A percentile compares a stretch with the other conserved stretches of the same genome.
phyloP scores from a whole-genome alignment of 192 early-diverging fungal species.

The Coemansia sp. region DNA sequence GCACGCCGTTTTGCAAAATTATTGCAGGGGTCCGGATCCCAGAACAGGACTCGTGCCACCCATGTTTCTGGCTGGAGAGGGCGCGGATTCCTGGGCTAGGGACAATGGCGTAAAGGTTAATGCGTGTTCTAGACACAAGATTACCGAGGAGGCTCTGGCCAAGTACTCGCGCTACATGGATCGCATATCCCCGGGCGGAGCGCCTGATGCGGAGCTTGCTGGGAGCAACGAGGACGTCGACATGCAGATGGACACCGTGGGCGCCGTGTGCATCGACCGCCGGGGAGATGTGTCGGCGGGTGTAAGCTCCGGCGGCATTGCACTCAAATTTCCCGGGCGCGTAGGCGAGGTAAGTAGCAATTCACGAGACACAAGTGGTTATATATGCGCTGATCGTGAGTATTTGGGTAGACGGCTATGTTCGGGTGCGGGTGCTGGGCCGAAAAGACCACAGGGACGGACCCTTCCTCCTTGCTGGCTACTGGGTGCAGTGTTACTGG shows the following conservation, averaged over 20 bases:
- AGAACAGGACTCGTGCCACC: constrained; percentile 56
- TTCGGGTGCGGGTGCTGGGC: constrained; percentile 86
- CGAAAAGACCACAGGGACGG: constrained; percentile 28
- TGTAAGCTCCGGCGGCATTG: constrained; percentile 86
- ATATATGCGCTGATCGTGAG: neutral
- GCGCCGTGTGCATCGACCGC: constrained; percentile 73
- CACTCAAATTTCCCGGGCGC: constrained; percentile 78
- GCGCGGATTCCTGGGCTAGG: constrained; percentile 54
- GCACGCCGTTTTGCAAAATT: constrained; percentile 51
- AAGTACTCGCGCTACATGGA: constrained; percentile 32
- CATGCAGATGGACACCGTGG: constrained; percentile 77
- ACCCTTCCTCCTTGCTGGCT: constrained; percentile 17
- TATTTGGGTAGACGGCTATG: constrained; percentile 66
- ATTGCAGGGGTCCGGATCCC: constrained; percentile 5
- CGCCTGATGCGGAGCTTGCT: neutral
- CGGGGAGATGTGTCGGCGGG: constrained; percentile 66
- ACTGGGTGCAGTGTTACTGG: constrained; percentile 66
- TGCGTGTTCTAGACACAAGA: constrained; percentile 13
- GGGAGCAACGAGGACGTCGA: neutral
- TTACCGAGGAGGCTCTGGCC: constrained; percentile 17
- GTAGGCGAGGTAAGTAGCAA: constrained; percentile 71
- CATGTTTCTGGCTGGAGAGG: constrained; percentile 58
- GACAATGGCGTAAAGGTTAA: constrained; percentile 10
- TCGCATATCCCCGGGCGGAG: neutral
- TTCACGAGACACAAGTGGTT: no score